Evolutionary conservation across 108 stramenopile species (phyloP), one percentile per base, ranked within the genome.

Genomic region (Cyclotella atomus): DNA sequence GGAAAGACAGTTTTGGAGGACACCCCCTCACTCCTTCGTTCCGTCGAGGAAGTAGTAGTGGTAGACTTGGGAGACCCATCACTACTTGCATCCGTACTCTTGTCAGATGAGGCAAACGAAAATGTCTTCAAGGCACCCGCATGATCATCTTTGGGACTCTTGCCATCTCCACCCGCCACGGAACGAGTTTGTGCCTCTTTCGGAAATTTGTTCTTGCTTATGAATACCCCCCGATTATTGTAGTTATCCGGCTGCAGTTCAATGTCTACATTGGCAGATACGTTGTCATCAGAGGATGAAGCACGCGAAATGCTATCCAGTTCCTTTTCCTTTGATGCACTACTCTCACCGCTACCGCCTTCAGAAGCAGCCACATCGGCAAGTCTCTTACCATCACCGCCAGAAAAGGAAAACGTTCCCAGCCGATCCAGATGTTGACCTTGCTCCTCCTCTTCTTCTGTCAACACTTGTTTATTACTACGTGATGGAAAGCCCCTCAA

Each of bases 31-130:
- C n/a, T 41, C 38, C 38, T 12, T 41, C 38, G 9, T 41, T 7
- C 12, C 38, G 12, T 41, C 38, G 7, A 7, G 12, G 38, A 9
- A 41, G 7, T 41, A 41, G 38, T 41, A 41, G 38, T 41, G 38
- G 38, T 41, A 41, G 38, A 41, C 12, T 41, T 41, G 12, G 38
- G 12, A 41, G 12, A 41, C 7, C 38, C 38, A 12, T 41, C 38
- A 41, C 38, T 12, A 41, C 38, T 12, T 9, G 9, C 38, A 41
- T 12, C 38, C 7, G 9, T 41, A 46, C 45, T 65, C 20, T 45
- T 47, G n/a, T 55, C 69, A 56, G 57, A 14, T 10, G 71, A 59
- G 19, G 60, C 27, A 52, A 72, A 72, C 7, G 73, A 74, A 57
- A 74, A 74, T 10, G 73, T 65, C 25, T 33, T 54, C 30, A 68